These are phyloP conservation scores for Solanum paucissectum DNA, from an alignment of 257 asterid species.

Conservation along the genomic window DNA sequence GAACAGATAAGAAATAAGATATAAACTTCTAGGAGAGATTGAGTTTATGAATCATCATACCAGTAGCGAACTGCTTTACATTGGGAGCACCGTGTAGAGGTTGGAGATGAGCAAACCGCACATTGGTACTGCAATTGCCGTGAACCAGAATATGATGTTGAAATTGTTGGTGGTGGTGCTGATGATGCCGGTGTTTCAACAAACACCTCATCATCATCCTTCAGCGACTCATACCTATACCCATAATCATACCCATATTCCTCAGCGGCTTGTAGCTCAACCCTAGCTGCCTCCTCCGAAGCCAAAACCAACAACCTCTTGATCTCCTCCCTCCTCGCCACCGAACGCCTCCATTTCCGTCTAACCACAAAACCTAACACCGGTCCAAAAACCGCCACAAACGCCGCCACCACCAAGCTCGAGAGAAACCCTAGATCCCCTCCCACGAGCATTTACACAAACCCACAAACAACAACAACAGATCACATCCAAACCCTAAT, in stretches of 20 bases:
- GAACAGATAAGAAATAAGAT: background rate
- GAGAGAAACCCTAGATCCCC: slow-evolving; percentile 48
- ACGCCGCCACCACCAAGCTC: slow-evolving; percentile 23
- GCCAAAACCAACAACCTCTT: slow-evolving; percentile 49
- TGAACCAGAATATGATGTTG: background rate
- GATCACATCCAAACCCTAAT: slow-evolving; percentile 37
- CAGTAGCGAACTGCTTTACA: slow-evolving; percentile 80
- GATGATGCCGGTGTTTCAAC: slow-evolving; percentile 6
- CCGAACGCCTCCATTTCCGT: slow-evolving; percentile 52
- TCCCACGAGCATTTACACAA: slow-evolving; percentile 56
- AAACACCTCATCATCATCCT: slow-evolving; percentile 7
- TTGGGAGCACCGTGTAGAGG: slow-evolving; percentile 59
- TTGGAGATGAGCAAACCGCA: slow-evolving; percentile 52
- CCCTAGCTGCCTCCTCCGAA: slow-evolving; percentile 60
- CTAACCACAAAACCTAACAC: slow-evolving; percentile 37
- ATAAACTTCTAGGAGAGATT: background rate
- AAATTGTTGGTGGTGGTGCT: background rate
- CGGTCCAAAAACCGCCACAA: slow-evolving; percentile 25
- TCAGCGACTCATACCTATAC: slow-evolving; percentile 8
- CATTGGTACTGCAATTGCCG: slow-evolving; percentile 44
- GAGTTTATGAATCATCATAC: slow-evolving; percentile 26
- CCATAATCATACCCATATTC: slow-evolving; percentile 11
- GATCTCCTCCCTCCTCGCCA: slow-evolving; percentile 60
- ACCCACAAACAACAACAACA: slow-evolving; percentile 9
- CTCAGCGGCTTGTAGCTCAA: slow-evolving; percentile 38